A percentile compares a stretch with the other conserved stretches of the same genome.
Conservation (phyloP, 495 filamentous ascomycete species). For the Neurospora sublineolata region DNA sequence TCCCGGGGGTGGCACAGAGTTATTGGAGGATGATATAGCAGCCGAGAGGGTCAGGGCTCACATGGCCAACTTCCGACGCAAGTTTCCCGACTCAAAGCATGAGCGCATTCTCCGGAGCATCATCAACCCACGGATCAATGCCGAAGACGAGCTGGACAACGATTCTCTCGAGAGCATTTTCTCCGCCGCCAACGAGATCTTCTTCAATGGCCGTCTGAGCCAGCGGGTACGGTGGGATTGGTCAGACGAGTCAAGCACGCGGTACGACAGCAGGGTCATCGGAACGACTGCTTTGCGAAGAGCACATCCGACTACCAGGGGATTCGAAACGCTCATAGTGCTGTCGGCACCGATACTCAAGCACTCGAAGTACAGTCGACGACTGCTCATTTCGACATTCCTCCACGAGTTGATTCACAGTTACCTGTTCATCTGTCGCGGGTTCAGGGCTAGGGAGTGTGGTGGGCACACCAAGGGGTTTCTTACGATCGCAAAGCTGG, state of each 20-base stretch:
- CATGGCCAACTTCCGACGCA: constrained; percentile 28
- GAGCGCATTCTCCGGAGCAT: constrained; percentile 38
- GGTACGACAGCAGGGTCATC: constrained; percentile 34
- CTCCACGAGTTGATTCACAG: constrained; percentile 48
- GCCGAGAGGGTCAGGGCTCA: constrained; percentile 30
- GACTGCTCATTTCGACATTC: constrained; percentile 45
- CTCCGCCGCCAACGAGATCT: constrained; percentile 40
- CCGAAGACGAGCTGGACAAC: constrained; percentile 37
- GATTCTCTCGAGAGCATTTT: constrained; percentile 37
- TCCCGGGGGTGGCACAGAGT: constrained; percentile 13
- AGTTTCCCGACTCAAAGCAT: constrained; percentile 34
- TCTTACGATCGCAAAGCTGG: constrained; percentile 34
- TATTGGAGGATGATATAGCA: constrained; percentile 28
- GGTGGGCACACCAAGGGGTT: constrained; percentile 45
- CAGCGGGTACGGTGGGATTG: constrained; percentile 44
- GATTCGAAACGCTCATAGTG: constrained; percentile 45
- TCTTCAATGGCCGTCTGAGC: constrained; percentile 39
- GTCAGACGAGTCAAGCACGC: constrained; percentile 23
- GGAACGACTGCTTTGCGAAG: constrained; percentile 42
- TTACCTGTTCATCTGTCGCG: constrained; percentile 45
- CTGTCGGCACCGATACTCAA: constrained; percentile 39
- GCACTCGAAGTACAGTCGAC: constrained; percentile 33
- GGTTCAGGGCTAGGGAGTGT: constrained; percentile 34
- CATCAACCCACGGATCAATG: constrained; percentile 31
- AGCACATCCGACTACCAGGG: constrained; percentile 20